Base-by-base conservation (phyloP, 140 eudicot genomes). In the Cichorium intybus region DNA sequence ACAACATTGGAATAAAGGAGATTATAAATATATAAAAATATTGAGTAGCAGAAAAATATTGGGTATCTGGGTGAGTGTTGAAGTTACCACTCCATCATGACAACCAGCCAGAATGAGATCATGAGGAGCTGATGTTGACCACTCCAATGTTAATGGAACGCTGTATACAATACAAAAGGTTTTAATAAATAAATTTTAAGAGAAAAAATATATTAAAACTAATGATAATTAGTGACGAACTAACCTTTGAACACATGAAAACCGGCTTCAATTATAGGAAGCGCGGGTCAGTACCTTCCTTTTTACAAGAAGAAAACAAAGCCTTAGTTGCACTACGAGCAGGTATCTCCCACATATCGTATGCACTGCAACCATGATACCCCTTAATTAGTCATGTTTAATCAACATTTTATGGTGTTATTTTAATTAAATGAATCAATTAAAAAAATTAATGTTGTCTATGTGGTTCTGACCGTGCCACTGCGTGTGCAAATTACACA, bases 291-390 rank as follows among this genome's bases (percentile, higher is more conserved):
- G 63, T 78, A 17, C 69, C 82, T 72, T 88, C 81, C 67, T 60
- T 64, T 29, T 67, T 76, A 56, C 64, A 60, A 62, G 94, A 61
- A 67, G 86, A 76, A 80, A 63, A 86, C 45, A 86, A 76, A 53
- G 47, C 71, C 68, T 70, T 77, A 49, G 80, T 60, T 21, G 83
- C 81, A 58, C 51, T 72, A 70, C 87, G 97, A 66, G 73, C 71
- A 74, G 99, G 99, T 56, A 94, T 80, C 62, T 94, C 95, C 99
- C 97, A 94, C 62, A 97, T 94, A 87, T 61, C n/a, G n/a, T n/a
- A n/a, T n/a, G n/a, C n/a, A n/a, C n/a, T n/a, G n/a, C n/a, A n/a
- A n/a, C n/a, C n/a, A n/a, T n/a, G n/a, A n/a, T n/a, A n/a, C n/a
- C n/a, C n/a, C n/a, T n/a, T n/a, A n/a, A n/a, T n/a, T n/a, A n/a